A percentile compares a stretch with the other conserved stretches of the same genome.
Evolutionary conservation across 345 rosid species (phyloP).

Genomic region (Sisymbrium irio): DNA sequence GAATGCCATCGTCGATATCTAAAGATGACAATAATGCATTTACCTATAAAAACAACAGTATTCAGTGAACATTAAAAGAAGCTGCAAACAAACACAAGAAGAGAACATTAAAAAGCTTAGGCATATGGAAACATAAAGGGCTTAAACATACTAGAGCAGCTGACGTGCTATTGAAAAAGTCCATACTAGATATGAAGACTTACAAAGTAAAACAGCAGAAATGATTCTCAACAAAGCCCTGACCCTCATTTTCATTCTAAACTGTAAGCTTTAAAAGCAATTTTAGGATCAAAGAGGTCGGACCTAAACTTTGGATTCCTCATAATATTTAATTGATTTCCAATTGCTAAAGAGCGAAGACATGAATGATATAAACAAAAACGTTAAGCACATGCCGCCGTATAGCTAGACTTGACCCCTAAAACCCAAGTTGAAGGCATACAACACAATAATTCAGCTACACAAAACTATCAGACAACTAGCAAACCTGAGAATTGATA

Average conservation of each 20-base stretch:
- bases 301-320: background rate
- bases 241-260: conserved; percentile 4
- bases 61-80: background rate
- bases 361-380: background rate
- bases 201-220: conserved; percentile 8
- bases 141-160: background rate
- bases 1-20: conserved; percentile 74
- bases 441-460: conserved; percentile 3
- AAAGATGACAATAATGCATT: conserved; percentile 82
- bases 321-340: background rate
- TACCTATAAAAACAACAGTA: conserved; percentile 53
- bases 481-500: conserved; percentile 78
- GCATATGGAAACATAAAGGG: background rate
- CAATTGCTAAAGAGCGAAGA: background rate
- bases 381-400: background rate
- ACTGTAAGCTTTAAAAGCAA: background rate
- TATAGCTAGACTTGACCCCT: background rate
- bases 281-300: background rate
- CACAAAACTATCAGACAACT: background rate
- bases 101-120: background rate
- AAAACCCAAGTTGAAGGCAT: background rate
- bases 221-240: conserved; percentile 1
- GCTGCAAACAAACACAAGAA: background rate
- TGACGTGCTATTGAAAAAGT: background rate
- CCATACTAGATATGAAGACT: background rate